Percentiles rank a stretch among this genome's conserved stretches.
These are phyloP conservation scores for Torulaspora maleeae DNA, from an alignment of 805 yeast genomes.

Conservation along the genomic window DNA sequence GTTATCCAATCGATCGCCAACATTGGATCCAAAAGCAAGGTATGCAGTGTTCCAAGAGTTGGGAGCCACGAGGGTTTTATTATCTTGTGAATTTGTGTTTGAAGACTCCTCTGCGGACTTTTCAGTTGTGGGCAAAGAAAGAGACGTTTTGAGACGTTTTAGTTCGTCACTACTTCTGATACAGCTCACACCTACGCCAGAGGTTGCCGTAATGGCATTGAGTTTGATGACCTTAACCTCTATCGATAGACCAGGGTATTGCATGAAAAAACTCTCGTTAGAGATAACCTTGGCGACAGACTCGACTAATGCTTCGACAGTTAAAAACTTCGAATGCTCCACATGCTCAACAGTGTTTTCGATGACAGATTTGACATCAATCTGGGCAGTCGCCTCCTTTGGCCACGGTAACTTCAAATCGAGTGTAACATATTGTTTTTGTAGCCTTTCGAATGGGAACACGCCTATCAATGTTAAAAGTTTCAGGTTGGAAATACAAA, in stretches of 20 bases:
- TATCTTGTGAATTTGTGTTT: slow-evolving; percentile 35
- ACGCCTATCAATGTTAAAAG: slow-evolving; percentile 85
- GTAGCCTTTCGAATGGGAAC: slow-evolving; percentile 81
- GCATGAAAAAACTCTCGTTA: slow-evolving; percentile 38
- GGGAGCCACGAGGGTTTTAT: not conserved
- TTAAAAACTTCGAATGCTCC: slow-evolving; percentile 77
- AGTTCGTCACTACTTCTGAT: slow-evolving; percentile 45
- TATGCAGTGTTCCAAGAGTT: slow-evolving; percentile 44
- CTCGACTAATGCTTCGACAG: slow-evolving; percentile 87
- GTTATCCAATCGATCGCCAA: slow-evolving; percentile 65
- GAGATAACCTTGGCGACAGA: slow-evolving; percentile 59
- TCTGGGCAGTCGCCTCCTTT: slow-evolving; percentile 9
- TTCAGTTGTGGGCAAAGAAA: not conserved
- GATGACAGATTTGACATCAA: slow-evolving; percentile 40
- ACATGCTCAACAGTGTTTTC: slow-evolving; percentile 53
- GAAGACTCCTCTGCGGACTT: slow-evolving; percentile 25
- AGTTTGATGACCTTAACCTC: slow-evolving; percentile 76
- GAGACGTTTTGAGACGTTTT: not conserved
- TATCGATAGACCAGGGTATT: slow-evolving; percentile 37
- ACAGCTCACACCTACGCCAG: slow-evolving; percentile 86
- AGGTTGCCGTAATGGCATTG: slow-evolving; percentile 79
- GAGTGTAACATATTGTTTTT: slow-evolving; percentile 67
- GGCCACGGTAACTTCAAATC: slow-evolving; percentile 49
- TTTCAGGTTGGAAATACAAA: slow-evolving; percentile 47
- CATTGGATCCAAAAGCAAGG: slow-evolving; percentile 86